phyloP scores from a whole-genome alignment of 2,329 filamentous ascomycete species.

The Geosmithia flava region DNA sequence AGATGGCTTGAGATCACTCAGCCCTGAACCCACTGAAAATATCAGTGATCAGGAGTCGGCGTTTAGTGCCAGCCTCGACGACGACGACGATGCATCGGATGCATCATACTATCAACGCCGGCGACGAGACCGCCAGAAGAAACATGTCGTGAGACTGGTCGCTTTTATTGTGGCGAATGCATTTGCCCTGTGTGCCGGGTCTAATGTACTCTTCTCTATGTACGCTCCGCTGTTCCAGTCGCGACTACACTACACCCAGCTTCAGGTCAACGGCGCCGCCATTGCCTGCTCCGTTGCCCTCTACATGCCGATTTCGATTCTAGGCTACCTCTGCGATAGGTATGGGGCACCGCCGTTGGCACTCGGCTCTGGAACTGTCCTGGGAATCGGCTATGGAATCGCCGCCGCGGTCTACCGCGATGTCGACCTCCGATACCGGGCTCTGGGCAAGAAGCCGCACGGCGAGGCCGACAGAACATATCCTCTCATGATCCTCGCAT shows the following conservation, averaged over 20 bases:
- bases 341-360: conserved; percentile 69
- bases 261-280: conserved; percentile 82
- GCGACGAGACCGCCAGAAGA: conserved; percentile 11
- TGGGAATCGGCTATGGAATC: conserved; percentile 70
- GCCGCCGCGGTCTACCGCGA: conserved; percentile 65
- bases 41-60: neutral
- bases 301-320: conserved; percentile 82
- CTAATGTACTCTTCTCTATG: conserved; percentile 85
- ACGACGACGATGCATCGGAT: conserved; percentile 6
- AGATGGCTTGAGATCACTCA: conserved; percentile 1
- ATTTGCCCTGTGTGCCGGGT: conserved; percentile 67
- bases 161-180: conserved; percentile 43
- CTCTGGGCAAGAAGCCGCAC: conserved; percentile 15
- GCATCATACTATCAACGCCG: conserved; percentile 3
- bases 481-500: conserved; percentile 72
- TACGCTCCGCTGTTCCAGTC: conserved; percentile 87
- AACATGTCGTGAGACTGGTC: conserved; percentile 24
- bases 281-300: conserved; percentile 79
- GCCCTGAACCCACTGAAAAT: neutral
- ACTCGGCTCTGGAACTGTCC: conserved; percentile 58
- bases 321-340: conserved; percentile 87
- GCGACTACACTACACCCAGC: conserved; percentile 75
- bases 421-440: conserved; percentile 32
- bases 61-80: conserved; percentile 1
- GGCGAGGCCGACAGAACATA: conserved; percentile 49